These are phyloP conservation scores for Acidiella bohemica DNA, from an alignment of 495 filamentous ascomycete genomes.

Conservation along the genomic window DNA sequence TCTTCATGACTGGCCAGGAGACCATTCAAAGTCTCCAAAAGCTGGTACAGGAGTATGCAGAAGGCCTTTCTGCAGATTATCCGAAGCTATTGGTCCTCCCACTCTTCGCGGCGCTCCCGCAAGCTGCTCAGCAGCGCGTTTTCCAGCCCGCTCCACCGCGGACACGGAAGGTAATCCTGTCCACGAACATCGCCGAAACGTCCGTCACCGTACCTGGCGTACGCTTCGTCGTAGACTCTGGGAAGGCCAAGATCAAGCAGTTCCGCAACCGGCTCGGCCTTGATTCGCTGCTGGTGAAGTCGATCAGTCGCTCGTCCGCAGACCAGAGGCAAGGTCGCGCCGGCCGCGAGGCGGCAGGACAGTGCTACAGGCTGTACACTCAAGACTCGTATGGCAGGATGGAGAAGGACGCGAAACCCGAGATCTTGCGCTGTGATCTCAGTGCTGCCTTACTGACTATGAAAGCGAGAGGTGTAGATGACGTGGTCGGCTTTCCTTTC, in stretches of 20 bases:
- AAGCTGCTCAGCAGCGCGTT: slow-evolving; percentile 67
- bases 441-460: slow-evolving; percentile 78
- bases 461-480: slow-evolving; percentile 78
- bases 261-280: slow-evolving; percentile 74
- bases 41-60: slow-evolving; percentile 66
- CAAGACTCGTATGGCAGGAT: slow-evolving; percentile 59
- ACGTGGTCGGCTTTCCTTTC: slow-evolving; percentile 73
- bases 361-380: slow-evolving; percentile 84
- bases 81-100: slow-evolving; percentile 65
- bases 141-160: slow-evolving; percentile 62
- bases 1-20: slow-evolving; percentile 89
- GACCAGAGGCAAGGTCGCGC: slow-evolving; percentile 88
- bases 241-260: slow-evolving; percentile 87
- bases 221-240: slow-evolving; percentile 79
- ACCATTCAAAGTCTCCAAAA: slow-evolving; percentile 73
- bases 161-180: slow-evolving; percentile 78
- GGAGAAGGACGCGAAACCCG: slow-evolving; percentile 63
- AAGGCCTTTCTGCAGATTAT: slow-evolving; percentile 52
- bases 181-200: slow-evolving; percentile 96
- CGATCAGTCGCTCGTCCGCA: slow-evolving; percentile 84
- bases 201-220: slow-evolving; percentile 94
- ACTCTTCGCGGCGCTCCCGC: slow-evolving; percentile 58
- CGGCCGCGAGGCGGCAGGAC: slow-evolving; percentile 78
- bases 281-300: slow-evolving; percentile 80
- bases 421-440: slow-evolving; percentile 83